Base-by-base conservation (phyloP, 208 protist species). In the Crithidia fasciculata region DNA sequence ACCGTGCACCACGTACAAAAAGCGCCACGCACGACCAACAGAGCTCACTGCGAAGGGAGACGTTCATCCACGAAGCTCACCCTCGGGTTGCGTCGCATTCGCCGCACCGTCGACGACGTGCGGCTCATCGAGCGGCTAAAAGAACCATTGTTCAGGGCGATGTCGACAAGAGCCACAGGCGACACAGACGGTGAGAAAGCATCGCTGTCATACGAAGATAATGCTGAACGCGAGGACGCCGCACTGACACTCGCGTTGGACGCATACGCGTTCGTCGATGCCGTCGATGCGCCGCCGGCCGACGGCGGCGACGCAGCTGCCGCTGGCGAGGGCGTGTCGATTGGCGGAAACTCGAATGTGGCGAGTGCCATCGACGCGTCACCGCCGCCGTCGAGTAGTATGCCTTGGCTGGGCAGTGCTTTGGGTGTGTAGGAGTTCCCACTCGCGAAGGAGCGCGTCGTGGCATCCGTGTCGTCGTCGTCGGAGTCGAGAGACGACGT, bases 81-180 rank as follows among this genome's bases (percentile, higher is more conserved):
- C 40, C 64, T 68, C 41, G 40, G 61, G 16, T 72, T 63, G 36
- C 55, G 68, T 12, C 59, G 55, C 53, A 58, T 75, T 8, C 65
- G 53, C n/a, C 65, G 52, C 54, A 70, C 15, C 39, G 53, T 57
- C 41, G 65, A 16, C 5, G 65, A 61, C 2, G 65, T 44, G 15
- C n/a, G 6, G 52, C 12, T 18, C 18, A 69, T 15, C 2, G 62
- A 68, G 15, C 62, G n/a, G n/a, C 40, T 59, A 16, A 59, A 49
- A 39, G 64, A 59, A n/a, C 36, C 37, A 39, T 4, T 5, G 8
- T 2, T 3, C n/a, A 15, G 40, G 40, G 40, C 2, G 37, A 36
- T 10, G 9, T 68, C 62, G 3, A 19, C 40, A 16, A 28, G 41
- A 0, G 39, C 52, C 52, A 44, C 39, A 8, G 62, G 49, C 4